A percentile compares a stretch with the other conserved stretches of the same genome.
Evolutionary conservation across 306 rosid genomes (phyloP).

Genomic region (Adenanthera pavonina): DNA sequence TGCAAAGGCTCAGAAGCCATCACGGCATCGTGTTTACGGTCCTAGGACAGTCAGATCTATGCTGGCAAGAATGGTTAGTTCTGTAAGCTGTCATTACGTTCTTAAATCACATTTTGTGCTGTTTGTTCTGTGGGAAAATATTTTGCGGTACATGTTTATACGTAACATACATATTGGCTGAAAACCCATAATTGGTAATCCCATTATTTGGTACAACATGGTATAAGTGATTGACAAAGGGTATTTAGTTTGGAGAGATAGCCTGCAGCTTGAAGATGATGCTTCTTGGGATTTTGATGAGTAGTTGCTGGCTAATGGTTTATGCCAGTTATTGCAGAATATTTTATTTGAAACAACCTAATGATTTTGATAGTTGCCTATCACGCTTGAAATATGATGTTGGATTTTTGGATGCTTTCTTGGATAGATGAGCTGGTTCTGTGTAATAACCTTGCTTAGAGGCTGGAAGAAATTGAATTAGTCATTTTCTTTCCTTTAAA

Average conservation of each 20-base stretch:
- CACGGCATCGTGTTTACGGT: slow-evolving; percentile 86
- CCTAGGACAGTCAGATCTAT: slow-evolving; percentile 86
- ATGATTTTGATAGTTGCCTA: neutral
- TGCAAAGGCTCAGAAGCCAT: slow-evolving; percentile 84
- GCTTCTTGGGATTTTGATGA: neutral
- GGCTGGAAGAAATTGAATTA: neutral
- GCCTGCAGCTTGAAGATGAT: neutral
- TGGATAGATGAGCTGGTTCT: neutral
- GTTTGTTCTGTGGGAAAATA: slow-evolving; percentile 5
- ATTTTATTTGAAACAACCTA: neutral
- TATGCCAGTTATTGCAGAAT: neutral
- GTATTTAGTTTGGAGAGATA: neutral
- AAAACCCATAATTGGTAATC: neutral
- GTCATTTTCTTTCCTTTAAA: neutral
- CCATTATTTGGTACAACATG: neutral
- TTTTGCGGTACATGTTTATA: slow-evolving; percentile 8
- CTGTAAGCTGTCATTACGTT: neutral
- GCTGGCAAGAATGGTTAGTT: slow-evolving; percentile 94
- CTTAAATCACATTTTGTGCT: neutral
- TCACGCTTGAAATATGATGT: neutral
- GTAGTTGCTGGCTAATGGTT: neutral
- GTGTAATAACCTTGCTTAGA: neutral
- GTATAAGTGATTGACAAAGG: neutral
- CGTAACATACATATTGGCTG: slow-evolving; percentile 19
- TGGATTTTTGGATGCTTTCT: neutral